Percentiles rank a stretch among this genome's conserved stretches.
Conservation (phyloP, 208 protist genomes). For the Tritrichomonas musculus region DNA sequence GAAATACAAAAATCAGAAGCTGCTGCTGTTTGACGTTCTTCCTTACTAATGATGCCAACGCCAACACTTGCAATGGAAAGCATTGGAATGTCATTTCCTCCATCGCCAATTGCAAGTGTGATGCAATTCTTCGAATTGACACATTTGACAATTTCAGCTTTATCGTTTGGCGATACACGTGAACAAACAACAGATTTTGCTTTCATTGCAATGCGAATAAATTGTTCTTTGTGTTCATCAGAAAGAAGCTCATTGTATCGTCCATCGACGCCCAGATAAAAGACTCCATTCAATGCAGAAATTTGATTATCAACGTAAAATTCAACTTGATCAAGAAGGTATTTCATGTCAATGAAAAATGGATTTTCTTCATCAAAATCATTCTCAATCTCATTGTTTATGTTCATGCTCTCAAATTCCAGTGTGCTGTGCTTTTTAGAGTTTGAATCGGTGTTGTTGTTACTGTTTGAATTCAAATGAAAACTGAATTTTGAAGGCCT, state of each 20-base stretch:
- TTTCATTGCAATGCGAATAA: constrained; percentile 48
- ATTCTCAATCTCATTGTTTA: not conserved
- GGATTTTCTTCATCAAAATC: not conserved
- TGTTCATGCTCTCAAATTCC: no score
- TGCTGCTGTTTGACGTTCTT: constrained; percentile 88
- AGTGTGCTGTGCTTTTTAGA: no score
- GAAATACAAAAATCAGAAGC: constrained; percentile 91
- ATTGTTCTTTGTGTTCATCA: constrained; percentile 45
- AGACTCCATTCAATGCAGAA: not conserved
- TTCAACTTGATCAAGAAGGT: no score
- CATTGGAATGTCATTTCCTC: constrained; percentile 95
- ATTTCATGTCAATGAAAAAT: not conserved
- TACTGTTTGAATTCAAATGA: no score
- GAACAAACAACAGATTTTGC: constrained; percentile 80
- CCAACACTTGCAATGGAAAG: constrained; percentile 79
- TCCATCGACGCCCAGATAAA: not conserved
- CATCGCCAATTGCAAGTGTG: constrained; percentile 85
- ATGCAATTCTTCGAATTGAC: constrained; percentile 44
- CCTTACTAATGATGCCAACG: constrained; percentile 75
- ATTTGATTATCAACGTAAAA: no score
- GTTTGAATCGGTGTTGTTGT: no score
- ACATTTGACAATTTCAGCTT: constrained; percentile 82
- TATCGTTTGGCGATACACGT: constrained; percentile 89
- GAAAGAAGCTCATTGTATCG: not conserved
- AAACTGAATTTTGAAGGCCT: no score